Evolutionary conservation across 192 early-diverging fungal genomes (phyloP), one percentile per base, ranked within the genome.

Genomic region (Umbelopsis vinacea): DNA sequence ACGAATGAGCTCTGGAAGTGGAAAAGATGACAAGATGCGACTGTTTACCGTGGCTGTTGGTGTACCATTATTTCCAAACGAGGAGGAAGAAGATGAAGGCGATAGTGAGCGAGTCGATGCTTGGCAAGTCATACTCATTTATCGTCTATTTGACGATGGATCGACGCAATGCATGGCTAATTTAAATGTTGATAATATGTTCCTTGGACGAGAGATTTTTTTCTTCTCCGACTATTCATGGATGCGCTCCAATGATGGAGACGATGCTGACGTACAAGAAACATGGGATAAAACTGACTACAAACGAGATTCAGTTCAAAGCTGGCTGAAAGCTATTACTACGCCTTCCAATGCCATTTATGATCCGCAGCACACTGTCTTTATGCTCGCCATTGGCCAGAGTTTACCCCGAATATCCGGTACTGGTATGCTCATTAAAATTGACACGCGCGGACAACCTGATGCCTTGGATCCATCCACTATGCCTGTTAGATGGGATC

Each of bases 21-120:
- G 66, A 6, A 35, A 40, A 8, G 33, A 54, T 19, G 50, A 77
- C 0, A 52, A 50, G n/a, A 23, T 77, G 0, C 70, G 76, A 17
- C 52, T 79, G 12, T 79, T 79, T 69, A 70, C 77, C 10, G 26
- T 79, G 17, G 77, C 73, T 11, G 66, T 79, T 29, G 77, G 77
- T 46, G 40, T 47, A 19, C 57, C 69, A 2, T 14, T 70, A 38
- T 57, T 29, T 15, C 23, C 55, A 52, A 71, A 40, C 23, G 57
- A 75, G 6, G 54, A 57, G 22, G 68, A 70, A n/a, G 53, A 70
- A 15, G 69, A 75, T 6, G 53, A 40, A 22, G 71, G 66, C 0
- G 47, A 66, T 33, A 53, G 37, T 23, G 57, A 46, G n/a, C 43
- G 22, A 37, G 57, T 68, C 12, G 54, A 71, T 38, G 37, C 70